Percentiles rank a stretch among this genome's conserved stretches.
Evolutionary conservation across 1,284 basidiomycete species (phyloP).

Genomic region (Moesziomyces sp.): DNA sequence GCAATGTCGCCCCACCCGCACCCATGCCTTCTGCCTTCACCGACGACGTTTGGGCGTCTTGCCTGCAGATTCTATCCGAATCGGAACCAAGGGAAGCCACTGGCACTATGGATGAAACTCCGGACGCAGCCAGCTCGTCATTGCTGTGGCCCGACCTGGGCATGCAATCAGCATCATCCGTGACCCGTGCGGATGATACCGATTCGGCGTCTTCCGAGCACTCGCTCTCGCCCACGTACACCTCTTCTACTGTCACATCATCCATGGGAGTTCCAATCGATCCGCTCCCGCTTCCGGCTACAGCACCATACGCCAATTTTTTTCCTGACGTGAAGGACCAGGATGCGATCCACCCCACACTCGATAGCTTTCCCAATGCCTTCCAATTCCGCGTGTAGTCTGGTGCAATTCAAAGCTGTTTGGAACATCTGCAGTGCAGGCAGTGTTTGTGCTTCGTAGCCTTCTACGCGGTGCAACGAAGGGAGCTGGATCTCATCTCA

Average conservation of each 20-base stretch:
- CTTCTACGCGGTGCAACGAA: too few species aligned
- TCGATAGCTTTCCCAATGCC: not conserved
- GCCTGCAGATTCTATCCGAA: conserved; percentile 20
- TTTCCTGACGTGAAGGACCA: not conserved
- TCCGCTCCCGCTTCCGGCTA: not conserved
- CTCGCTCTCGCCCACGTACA: conserved; percentile 26
- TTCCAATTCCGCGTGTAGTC: not conserved
- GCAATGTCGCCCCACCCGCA: not conserved
- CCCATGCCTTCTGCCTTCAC: not conserved
- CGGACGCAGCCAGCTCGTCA: not conserved
- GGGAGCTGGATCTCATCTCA: too few species aligned
- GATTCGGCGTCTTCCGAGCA: conserved; percentile 16
- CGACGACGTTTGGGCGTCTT: conserved; percentile 37
- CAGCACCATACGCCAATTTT: not conserved
- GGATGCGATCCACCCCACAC: not conserved
- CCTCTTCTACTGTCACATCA: conserved; percentile 11
- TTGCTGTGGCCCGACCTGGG: not conserved
- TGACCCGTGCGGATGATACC: not conserved
- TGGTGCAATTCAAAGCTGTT: too few species aligned
- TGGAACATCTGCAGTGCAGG: too few species aligned
- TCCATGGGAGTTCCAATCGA: conserved; percentile 14
- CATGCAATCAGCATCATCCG: not conserved
- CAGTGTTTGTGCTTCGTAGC: too few species aligned
- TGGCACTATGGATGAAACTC: not conserved
- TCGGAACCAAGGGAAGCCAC: not conserved